Conservation (phyloP, 805 yeast genomes). For the Nakazawaea sp. region DNA sequence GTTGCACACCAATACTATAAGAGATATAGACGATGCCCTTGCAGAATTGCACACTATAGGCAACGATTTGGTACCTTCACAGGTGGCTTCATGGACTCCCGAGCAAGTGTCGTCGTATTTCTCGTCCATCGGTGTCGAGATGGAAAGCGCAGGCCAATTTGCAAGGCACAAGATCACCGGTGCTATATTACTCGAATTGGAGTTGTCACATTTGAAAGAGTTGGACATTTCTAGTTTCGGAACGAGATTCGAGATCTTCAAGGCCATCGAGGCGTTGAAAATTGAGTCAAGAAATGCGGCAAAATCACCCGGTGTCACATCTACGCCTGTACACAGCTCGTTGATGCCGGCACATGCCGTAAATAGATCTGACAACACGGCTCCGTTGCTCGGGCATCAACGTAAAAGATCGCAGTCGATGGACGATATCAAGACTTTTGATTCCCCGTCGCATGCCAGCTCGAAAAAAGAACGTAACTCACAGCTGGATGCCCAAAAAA, state of each 20-base stretch:
- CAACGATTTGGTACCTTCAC: constrained; percentile 13
- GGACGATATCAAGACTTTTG: not conserved
- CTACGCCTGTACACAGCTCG: constrained; percentile 11
- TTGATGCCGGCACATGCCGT: constrained; percentile 36
- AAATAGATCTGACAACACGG: constrained; percentile 6
- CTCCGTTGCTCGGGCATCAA: constrained; percentile 2
- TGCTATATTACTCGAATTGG: constrained; percentile 74
- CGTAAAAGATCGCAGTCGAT: constrained; percentile 1
- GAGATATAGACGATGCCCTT: constrained; percentile 68
- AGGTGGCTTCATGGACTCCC: constrained; percentile 71
- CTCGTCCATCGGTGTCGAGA: constrained; percentile 64
- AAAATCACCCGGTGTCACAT: not conserved
- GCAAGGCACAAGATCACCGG: constrained; percentile 88
- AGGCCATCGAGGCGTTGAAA: constrained; percentile 73
- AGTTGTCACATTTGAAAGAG: constrained; percentile 81
- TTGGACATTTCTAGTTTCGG: constrained; percentile 91
- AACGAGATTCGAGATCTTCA: constrained; percentile 85
- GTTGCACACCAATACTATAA: constrained; percentile 44
- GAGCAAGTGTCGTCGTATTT: constrained; percentile 80
- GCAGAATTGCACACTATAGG: constrained; percentile 36
- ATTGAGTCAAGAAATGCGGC: constrained; percentile 16
- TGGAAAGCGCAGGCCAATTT: constrained; percentile 70
- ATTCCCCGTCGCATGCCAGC: constrained; percentile 1
- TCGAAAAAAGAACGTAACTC: constrained; percentile 1
- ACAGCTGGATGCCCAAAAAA: no score